phyloP scores from a whole-genome alignment of 1,284 basidiomycete species.

The Puccinia novopanici region DNA sequence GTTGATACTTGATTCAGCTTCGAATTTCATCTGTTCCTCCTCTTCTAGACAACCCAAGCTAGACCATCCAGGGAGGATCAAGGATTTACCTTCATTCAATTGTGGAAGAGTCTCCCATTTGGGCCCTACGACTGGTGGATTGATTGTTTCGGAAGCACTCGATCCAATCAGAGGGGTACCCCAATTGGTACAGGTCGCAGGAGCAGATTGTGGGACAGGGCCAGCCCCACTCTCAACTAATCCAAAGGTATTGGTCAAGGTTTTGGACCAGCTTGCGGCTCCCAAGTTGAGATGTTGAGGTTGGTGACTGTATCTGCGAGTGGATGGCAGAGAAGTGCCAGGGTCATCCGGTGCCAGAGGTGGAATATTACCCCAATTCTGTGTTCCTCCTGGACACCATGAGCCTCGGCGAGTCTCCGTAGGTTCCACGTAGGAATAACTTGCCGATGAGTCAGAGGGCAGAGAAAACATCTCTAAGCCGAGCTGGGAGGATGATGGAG shows the following conservation, averaged over 20 bases:
- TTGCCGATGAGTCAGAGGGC: not conserved
- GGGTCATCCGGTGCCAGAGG: not conserved
- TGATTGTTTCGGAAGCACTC: not conserved
- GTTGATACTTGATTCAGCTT: slow-evolving; percentile 20
- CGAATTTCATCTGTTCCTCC: slow-evolving; percentile 28
- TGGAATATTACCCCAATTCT: not conserved
- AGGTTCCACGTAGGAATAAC: not conserved
- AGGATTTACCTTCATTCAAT: not conserved
- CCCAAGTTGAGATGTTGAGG: too few relatives aligned
- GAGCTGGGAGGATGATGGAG: not conserved
- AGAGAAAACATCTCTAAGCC: not conserved
- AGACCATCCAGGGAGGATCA: not conserved
- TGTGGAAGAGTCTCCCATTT: slow-evolving; percentile 11
- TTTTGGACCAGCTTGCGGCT: too few relatives aligned
- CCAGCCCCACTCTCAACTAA: too few relatives aligned
- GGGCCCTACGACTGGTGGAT: not conserved
- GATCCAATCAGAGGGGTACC: slow-evolving; percentile 13
- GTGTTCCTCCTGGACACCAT: slow-evolving; percentile 26
- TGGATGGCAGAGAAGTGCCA: not conserved
- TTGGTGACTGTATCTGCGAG: too few relatives aligned
- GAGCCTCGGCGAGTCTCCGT: slow-evolving; percentile 13
- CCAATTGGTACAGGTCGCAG: too few relatives aligned
- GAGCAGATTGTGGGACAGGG: too few relatives aligned
- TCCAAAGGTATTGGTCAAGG: too few relatives aligned
- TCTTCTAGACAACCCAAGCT: slow-evolving; percentile 33